Evolutionary conservation across 2,329 filamentous ascomycete species (phyloP), one percentile per base, ranked within the genome.

Genomic region (Teratosphaeria epicoccoides): DNA sequence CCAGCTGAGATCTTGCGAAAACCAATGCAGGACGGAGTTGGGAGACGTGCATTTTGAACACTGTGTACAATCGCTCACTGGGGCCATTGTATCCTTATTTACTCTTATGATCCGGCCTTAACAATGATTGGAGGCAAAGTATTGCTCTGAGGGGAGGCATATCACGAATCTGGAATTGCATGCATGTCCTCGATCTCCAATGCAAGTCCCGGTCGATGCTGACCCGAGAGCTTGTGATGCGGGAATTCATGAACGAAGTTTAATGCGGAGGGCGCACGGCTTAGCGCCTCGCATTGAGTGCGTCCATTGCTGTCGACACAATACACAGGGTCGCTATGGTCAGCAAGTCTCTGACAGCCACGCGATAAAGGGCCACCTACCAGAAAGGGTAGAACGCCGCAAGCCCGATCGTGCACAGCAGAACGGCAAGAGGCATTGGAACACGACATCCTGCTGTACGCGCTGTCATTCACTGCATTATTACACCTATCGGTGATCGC

Each of bases 391-490:
- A 17, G 10, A 40, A 40, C 33, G 20, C 33, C n/a, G 33, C n/a
- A 20, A 17, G 6, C n/a, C 33, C 33, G 14, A 20, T 40, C n/a
- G n/a, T 22, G 14, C n/a, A 20, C 14, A 20, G n/a, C n/a, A 17
- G 3, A 20, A 20, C 14, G 33, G 33, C n/a, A 40, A 40, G 1
- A 6, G 33, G n/a, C 14, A 17, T 40, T 17, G 24, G 33, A 45
- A 45, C 20, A 46, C 43, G 12, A 46, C 43, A 46, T 46, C 2
- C 24, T 24, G 11, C 48, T 20, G 33, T 40, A 7, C 22, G 4
- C 25, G 40, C 48, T 23, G 20, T 50, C 48, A 40, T 50, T 22
- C 43, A 7, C 48, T 33, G 17, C 48, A 24, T 50, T 25, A 40
- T 22, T 50, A 20, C 24, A n/a, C 26, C 11, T 22, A n/a, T 40